Evolutionary conservation across 164 flowering plant species (phyloP), one percentile per base, ranked within the genome.

Genomic region (Tinospora cordifolia): DNA sequence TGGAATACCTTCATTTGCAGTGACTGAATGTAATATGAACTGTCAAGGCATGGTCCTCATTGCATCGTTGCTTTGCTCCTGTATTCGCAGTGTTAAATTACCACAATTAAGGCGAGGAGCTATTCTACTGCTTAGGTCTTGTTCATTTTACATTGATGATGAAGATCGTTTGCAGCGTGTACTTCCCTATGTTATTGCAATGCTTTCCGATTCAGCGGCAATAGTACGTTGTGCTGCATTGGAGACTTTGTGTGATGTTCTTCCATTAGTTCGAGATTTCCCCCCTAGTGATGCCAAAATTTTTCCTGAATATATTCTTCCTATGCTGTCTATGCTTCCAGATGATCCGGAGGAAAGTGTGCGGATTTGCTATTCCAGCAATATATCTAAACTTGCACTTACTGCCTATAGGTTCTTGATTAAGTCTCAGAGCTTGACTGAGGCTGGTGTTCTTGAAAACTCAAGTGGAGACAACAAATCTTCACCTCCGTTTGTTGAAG

Each of bases 301-400:
- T 19, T 95, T 95, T 78, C 98, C 99, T 0, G 98, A 91, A 75
- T 95, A 92, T 76, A 92, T 95, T 74, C 86, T 95, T 65, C 99
- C 99, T 0, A 95, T 95, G 99, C 94, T 95, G 67, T 95, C 99
- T 51, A 91, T 83, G 88, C 88, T 95, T 79, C 99, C 99, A 69
- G 99, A 95, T 85, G 99, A 95, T 78, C 87, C 97, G 17, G 99
- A 95, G 78, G 99, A 95, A 82, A 95, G 92, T 84, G 98, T 95
- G 68, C 83, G 99, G 79, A 88, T 95, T 21, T 95, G 97, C 80
- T 92, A 92, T 80, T 88, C 94, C 8, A 82, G 93, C 83, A 91
- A 89, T 75, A 87, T 95, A 40, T 88, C 91, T 34, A 89, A 90
- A 77, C 84, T 95, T 74, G 94, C 99, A 15, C 69, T 95, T 41